Evolutionary conservation across 352 stramenopile species (phyloP), one percentile per base, ranked within the genome.

Genomic region (Thraustotheca clavata): DNA sequence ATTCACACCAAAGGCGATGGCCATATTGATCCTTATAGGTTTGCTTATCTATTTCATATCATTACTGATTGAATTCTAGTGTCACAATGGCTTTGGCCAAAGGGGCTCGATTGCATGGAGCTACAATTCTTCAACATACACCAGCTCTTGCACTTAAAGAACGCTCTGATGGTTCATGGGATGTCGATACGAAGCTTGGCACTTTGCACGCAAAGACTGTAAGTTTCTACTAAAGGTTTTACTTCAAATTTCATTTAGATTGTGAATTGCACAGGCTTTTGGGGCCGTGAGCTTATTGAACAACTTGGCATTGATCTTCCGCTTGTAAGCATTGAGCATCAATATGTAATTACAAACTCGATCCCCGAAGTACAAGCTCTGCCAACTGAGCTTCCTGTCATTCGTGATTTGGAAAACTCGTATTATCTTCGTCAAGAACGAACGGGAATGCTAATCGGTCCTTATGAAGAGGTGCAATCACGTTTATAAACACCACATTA

Each of bases 231-330:
- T 16, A 67, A 29, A 41, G 38, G n/a, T 66, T 22, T n/a, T n/a
- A n/a, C n/a, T n/a, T n/a, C n/a, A n/a, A n/a, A n/a, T n/a, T n/a
- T n/a, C n/a, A n/a, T 52, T 0, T 67, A 71, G 12, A 77, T 89
- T 12, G 76, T 85, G 11, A 89, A 89, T 71, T 81, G 71, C 59
- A 73, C 72, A 8, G 79, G 79, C n/a, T 86, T 89, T 77, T 89
- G 79, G 79, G 76, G 76, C 18, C 54, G 77, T 35, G 73, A 87
- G 46, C 63, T 86, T 29, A 76, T 67, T 38, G 57, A 83, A 39
- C 33, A 33, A 18, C 61, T 61, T 57, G 72, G 73, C 33, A 70
- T 73, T 12, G 41, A 32, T 18, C 49, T 71, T 29, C 69, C 67
- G 16, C 85, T 84, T 59, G 74, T 86, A 67, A 79, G 76, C 18